A percentile compares a stretch with the other conserved stretches of the same genome.
These are phyloP conservation scores for Aspergillus phoenicis DNA, from an alignment of 2,329 filamentous ascomycete genomes.

Conservation along the genomic window DNA sequence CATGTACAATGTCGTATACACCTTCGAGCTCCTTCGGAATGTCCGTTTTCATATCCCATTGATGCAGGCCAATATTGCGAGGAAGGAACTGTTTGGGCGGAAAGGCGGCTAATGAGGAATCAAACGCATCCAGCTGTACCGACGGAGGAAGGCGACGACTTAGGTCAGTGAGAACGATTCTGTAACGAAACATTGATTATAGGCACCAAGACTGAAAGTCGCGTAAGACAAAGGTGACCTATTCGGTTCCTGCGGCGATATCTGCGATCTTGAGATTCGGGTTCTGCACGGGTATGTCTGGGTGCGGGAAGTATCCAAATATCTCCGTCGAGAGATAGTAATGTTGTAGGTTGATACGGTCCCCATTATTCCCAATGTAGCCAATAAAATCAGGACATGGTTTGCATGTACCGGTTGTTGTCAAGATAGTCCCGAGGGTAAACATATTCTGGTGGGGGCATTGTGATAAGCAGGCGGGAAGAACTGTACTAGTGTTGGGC, in stretches of 20 bases:
- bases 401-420: neutral
- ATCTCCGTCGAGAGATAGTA: neutral
- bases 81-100: neutral
- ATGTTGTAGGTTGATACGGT: constrained; percentile 10
- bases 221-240: neutral
- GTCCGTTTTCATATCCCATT: neutral
- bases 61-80: neutral
- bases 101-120: neutral
- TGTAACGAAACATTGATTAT: neutral
- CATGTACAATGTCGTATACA: neutral
- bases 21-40: neutral
- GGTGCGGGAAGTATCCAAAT: constrained; percentile 2
- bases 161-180: neutral
- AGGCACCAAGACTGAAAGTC: neutral
- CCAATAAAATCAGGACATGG: neutral
- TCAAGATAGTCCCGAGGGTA: neutral
- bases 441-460: neutral
- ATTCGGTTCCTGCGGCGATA: constrained; percentile 1
- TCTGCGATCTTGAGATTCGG: neutral
- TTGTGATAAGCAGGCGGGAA: neutral
- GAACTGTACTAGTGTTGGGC: too few relatives aligned
- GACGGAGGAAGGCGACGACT: neutral
- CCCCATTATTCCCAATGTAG: neutral
- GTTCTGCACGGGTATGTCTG: neutral
- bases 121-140: neutral